These are phyloP conservation scores for Fusarium zealandicum DNA, from an alignment of 2,329 filamentous ascomycete genomes.

Conservation along the genomic window DNA sequence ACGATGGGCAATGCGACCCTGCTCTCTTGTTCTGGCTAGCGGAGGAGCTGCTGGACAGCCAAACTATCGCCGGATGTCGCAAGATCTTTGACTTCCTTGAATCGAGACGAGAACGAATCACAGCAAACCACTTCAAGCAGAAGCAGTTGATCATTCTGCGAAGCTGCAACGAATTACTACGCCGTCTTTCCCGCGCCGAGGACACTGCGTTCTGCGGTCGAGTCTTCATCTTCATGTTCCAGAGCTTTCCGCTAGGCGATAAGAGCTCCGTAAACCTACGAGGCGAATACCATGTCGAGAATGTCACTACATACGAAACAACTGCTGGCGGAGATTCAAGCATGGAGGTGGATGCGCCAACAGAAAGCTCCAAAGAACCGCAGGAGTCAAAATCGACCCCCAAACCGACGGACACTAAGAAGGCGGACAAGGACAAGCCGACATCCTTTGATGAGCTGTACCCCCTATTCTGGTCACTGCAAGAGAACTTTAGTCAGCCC, in stretches of 20 bases:
- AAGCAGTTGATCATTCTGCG: constrained; percentile 91
- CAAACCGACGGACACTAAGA: constrained; percentile 55
- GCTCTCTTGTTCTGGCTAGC: constrained; percentile 88
- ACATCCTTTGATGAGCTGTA: constrained; percentile 79
- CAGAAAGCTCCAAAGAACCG: constrained; percentile 46
- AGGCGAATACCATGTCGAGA: constrained; percentile 95
- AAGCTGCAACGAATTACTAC: constrained; percentile 93
- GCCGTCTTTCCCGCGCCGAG: constrained; percentile 90
- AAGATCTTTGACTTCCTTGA: constrained; percentile 95
- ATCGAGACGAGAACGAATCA: constrained; percentile 87
- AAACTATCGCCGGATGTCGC: constrained; percentile 90
- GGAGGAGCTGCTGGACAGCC: constrained; percentile 94
- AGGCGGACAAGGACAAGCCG: constrained; percentile 54
- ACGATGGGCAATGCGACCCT: constrained; percentile 78
- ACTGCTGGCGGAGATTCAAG: constrained; percentile 43
- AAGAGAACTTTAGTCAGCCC: constrained; percentile 90
- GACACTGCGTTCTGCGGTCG: constrained; percentile 97
- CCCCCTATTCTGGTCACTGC: constrained; percentile 91
- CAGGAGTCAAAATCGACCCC: constrained; percentile 39
- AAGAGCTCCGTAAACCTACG: constrained; percentile 96
- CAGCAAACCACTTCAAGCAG: constrained; percentile 78
- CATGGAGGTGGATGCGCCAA: constrained; percentile 72
- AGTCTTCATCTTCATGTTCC: constrained; percentile 98
- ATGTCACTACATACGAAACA: constrained; percentile 81
- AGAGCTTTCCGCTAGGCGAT: constrained; percentile 95